Evolutionary conservation across 805 yeast genomes (phyloP), one percentile per base, ranked within the genome.

Genomic region (Zygosaccharomyces pseudorouxii): DNA sequence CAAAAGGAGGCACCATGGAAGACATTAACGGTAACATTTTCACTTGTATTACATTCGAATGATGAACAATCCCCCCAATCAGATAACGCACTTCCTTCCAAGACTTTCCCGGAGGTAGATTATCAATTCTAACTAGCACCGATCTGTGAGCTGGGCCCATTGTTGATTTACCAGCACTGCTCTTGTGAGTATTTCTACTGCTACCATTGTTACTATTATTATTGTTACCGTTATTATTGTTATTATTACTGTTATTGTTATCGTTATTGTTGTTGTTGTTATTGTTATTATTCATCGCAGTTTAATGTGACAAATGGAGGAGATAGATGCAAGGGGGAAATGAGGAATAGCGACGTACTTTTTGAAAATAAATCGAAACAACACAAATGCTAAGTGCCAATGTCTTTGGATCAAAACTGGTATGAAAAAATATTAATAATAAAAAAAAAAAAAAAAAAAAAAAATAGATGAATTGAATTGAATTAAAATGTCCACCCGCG

Each of bases 51-150:
- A 65, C 56, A 46, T 57, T 58, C 11, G 60, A 56, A 47, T 63
- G 64, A 44, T 61, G 65, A 28, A 65, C 56, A 37, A 65, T 60
- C 3, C 68, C 66, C 27, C 69, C 68, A 11, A 65, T 56, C 38
- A 64, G 49, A 49, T 65, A 65, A 45, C 60, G 60, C 12, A 65
- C 56, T 42, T 65, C 65, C 41, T 61, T 60, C 70, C 70, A 65
- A 23, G 54, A 58, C 51, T 65, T 64, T 10, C 63, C 64, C 22
- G 66, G 67, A 27, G 70, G 70, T 22, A 65, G 40, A 52, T 65
- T 64, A 46, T 65, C 69, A 14, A 65, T 58, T 45, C 62, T 54
- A 27, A 64, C 47, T 38, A 46, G 23, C 3, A 53, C 45, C 1
- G 45, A 37, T 27, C 57, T 31, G 10, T 39, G 38, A 23, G 29